phyloP scores from a whole-genome alignment of 208 protist species.

The Trypanosoma theileri region DNA sequence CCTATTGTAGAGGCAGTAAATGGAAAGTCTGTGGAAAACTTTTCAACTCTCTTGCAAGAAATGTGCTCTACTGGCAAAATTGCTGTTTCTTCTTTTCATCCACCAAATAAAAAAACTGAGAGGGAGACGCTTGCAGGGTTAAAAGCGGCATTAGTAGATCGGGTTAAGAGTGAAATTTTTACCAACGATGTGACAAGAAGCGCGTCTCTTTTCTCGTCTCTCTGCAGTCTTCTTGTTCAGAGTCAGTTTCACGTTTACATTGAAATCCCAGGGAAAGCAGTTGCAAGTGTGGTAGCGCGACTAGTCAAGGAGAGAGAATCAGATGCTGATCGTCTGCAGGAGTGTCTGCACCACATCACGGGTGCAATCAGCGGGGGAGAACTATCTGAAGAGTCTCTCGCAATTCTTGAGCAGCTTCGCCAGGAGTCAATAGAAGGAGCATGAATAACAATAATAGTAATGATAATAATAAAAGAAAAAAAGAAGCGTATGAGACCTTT shows the following conservation, averaged over 20 bases:
- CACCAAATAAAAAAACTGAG: conserved; percentile 69
- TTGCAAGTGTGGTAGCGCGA: conserved; percentile 49
- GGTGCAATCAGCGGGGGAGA: conserved; percentile 34
- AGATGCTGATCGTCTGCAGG: conserved; percentile 27
- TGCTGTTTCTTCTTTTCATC: conserved; percentile 64
- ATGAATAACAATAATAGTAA: too few relatives aligned
- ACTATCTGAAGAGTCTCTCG: conserved; percentile 22
- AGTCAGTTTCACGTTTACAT: conserved; percentile 52
- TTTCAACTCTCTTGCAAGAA: conserved; percentile 45
- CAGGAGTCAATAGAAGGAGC: conserved; percentile 25
- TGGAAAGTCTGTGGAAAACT: conserved; percentile 42
- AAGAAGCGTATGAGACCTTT: conserved; percentile 6
- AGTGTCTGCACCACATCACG: conserved; percentile 39
- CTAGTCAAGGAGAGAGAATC: conserved; percentile 31
- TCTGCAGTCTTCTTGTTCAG: conserved; percentile 58
- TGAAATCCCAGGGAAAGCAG: conserved; percentile 57
- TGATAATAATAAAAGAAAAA: conserved; percentile 11
- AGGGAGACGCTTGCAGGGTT: conserved; percentile 48
- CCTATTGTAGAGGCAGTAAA: conserved; percentile 44
- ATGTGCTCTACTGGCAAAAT: conserved; percentile 49
- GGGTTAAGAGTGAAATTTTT: conserved; percentile 35
- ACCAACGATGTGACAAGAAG: conserved; percentile 34
- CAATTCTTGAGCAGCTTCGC: conserved; percentile 43
- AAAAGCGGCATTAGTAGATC: conserved; percentile 25
- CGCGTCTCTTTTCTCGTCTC: conserved; percentile 43